Base-by-base conservation (phyloP, 495 filamentous ascomycete species). In the Elaphomyces granulatus region DNA sequence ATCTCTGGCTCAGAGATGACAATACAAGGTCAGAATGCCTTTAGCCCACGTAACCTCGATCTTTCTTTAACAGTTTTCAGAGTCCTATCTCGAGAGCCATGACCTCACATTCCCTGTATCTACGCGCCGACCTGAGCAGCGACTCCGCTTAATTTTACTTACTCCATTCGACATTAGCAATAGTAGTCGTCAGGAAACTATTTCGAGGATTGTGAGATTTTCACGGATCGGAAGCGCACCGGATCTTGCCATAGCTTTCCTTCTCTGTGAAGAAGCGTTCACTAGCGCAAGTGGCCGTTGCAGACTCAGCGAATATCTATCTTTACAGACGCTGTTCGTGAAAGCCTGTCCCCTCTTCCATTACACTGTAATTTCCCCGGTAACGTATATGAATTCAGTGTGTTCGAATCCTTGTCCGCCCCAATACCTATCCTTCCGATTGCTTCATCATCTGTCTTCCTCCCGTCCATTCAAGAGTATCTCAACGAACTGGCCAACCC, bases 101-200 rank as follows among this genome's bases (percentile, higher is more conserved):
- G 52, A 58, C 38, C 38, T 57, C 34, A 36, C 3, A 2, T 43
- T 55, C 18, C 34, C 31, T 30, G 12, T 41, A 8, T 17, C 19
- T 15, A 15, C 8, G 15, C 12, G n/a, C 9, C 12, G 37, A n/a
- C n/a, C 8, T 37, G 2, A 19, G 10, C 18, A 31, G 19, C 35
- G 46, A 10, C 60, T 77, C 14, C 64, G 58, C 18, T 43, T 75
- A 32, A 55, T 81, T 28, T 58, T 82, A 4, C 51, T 84, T 30
- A 67, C 70, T 0, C 46, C 70, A 1, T 49, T 46, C 3, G 67
- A 70, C n/a, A 38, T 74, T 16, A 46, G 49, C n/a, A 37, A 41
- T 2, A 9, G 48, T 8, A 40, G 41, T 34, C 41, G 53, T n/a
- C 32, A 51, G 19, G 48, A 35, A 43, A 61, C 51, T 20, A 40